Conservation (phyloP, 1,284 basidiomycete genomes). For the Spongiforma sp. region DNA sequence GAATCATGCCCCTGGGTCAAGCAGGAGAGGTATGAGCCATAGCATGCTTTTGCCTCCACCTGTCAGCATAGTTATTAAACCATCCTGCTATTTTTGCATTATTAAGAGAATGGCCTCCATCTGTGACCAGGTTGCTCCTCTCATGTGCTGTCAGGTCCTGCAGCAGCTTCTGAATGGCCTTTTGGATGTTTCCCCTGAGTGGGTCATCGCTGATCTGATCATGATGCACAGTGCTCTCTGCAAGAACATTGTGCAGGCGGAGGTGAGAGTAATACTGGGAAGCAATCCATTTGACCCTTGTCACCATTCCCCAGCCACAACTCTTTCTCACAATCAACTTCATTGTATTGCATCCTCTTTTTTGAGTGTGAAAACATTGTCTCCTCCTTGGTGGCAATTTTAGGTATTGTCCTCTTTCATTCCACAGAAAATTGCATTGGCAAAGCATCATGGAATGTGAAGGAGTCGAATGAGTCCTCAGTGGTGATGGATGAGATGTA, state of each 20-base stretch:
- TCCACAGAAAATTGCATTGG: background rate
- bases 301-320: background rate
- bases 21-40: conserved; percentile 3
- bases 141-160: background rate
- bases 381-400: background rate
- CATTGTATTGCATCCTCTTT: background rate
- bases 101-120: conserved; percentile 4
- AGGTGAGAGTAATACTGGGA: background rate
- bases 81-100: background rate
- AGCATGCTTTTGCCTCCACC: conserved; percentile 16
- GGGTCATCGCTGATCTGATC: background rate
- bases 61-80: conserved; percentile 11
- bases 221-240: background rate
- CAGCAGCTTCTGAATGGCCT: background rate
- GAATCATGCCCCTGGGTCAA: background rate
- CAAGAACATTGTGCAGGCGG: background rate
- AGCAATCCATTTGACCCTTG: background rate
- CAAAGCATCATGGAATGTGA: background rate
- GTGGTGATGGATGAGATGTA: background rate
- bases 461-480: background rate
- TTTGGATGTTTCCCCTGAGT: background rate
- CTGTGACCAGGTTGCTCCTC: conserved; percentile 10
- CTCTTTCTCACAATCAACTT: background rate
- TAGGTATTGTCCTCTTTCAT: background rate
- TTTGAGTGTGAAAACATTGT: too few relatives aligned